phyloP scores from a whole-genome alignment of 2,329 filamentous ascomycete species.

The Aspergillus hortae region DNA sequence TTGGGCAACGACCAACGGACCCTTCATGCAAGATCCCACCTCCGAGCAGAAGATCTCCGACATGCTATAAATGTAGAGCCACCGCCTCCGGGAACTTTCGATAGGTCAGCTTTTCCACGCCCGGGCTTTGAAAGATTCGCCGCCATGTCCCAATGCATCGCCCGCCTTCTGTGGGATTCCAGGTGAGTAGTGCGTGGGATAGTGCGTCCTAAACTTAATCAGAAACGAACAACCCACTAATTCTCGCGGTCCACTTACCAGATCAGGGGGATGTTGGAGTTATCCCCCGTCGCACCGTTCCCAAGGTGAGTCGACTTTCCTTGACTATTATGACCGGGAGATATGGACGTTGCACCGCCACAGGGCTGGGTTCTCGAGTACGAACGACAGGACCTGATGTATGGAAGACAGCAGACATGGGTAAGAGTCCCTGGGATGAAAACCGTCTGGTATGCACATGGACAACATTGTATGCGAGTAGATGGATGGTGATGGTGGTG shows the following conservation, averaged over 20 bases:
- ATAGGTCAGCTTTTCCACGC: neutral
- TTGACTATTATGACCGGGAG: neutral
- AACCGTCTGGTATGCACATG: too few relatives aligned
- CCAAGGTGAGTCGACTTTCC: neutral
- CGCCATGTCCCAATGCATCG: slow-evolving; percentile 20
- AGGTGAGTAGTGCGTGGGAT: slow-evolving; percentile 22
- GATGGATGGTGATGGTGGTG: too few relatives aligned
- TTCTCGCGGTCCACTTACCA: too few relatives aligned
- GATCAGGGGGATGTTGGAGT: neutral
- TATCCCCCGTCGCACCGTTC: too few relatives aligned
- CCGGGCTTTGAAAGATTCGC: neutral
- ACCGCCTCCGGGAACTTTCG: too few relatives aligned
- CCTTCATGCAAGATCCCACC: slow-evolving; percentile 12
- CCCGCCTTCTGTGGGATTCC: slow-evolving; percentile 30
- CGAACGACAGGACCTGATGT: too few relatives aligned
- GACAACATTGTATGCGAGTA: too few relatives aligned
- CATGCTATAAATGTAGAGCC: too few relatives aligned
- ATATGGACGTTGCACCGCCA: slow-evolving; percentile 21
- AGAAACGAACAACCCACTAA: too few relatives aligned
- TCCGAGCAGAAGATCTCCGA: too few relatives aligned
- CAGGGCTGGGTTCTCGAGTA: slow-evolving; percentile 4
- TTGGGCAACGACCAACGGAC: neutral
- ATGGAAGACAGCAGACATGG: too few relatives aligned
- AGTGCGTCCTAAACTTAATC: neutral
- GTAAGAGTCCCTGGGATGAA: too few relatives aligned